These are phyloP conservation scores for Filobasidium uniguttulatum DNA, from an alignment of 1,284 basidiomycete species.

Conservation along the genomic window DNA sequence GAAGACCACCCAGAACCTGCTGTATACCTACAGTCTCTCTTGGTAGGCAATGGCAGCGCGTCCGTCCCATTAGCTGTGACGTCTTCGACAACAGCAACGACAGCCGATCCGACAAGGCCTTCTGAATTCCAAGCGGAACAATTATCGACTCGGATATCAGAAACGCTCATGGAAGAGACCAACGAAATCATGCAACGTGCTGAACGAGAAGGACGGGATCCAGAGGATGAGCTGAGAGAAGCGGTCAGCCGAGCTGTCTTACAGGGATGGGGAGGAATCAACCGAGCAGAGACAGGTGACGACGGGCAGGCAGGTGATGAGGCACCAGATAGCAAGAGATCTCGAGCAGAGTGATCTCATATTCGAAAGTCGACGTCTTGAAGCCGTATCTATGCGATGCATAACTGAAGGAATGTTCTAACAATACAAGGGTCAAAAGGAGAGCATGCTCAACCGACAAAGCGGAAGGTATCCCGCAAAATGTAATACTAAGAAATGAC, in stretches of 20 bases:
- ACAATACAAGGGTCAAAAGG: no score
- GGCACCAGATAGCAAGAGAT: slow-evolving; percentile 11
- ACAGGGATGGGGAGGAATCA: slow-evolving; percentile 22
- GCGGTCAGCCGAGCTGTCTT: slow-evolving; percentile 29
- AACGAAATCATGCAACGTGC: slow-evolving; percentile 41
- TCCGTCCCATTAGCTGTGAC: slow-evolving; percentile 3
- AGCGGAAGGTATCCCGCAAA: slow-evolving; percentile 12
- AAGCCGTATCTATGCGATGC: no score
- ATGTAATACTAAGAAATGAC: slow-evolving; percentile 12
- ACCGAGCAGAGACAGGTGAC: slow-evolving; percentile 3
- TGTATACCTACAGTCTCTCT: slow-evolving; percentile 47
- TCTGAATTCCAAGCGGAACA: slow-evolving; percentile 56
- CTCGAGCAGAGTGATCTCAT: slow-evolving; percentile 7
- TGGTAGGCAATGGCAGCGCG: slow-evolving; percentile 16
- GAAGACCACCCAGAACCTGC: slow-evolving; percentile 72
- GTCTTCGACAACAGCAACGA: slow-evolving; percentile 6
- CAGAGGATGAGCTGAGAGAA: slow-evolving; percentile 28
- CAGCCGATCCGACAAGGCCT: no score
- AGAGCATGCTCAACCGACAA: slow-evolving; percentile 14
- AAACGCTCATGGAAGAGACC: slow-evolving; percentile 51
- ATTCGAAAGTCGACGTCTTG: not conserved
- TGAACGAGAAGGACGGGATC: slow-evolving; percentile 28
- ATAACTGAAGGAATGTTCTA: no score
- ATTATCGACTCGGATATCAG: slow-evolving; percentile 55
- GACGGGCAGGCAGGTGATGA: not conserved